Percentiles rank a stretch among this genome's conserved stretches.
Evolutionary conservation across 208 protist species (phyloP).

Genomic region (Borovskyia barvae): DNA sequence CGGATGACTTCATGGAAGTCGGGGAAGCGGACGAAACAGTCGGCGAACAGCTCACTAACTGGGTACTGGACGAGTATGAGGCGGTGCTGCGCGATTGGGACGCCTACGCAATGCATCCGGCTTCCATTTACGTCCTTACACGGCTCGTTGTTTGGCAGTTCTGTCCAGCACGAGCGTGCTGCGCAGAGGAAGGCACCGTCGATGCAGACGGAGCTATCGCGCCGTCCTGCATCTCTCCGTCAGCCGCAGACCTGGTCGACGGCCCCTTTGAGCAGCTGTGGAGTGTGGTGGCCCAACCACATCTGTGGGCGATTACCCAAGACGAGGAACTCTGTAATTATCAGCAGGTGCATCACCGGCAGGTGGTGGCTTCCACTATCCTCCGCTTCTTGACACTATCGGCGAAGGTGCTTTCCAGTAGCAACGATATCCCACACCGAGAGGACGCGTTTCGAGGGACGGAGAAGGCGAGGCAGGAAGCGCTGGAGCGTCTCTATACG

Average conservation of each 20-base stretch:
- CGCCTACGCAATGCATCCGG: slow-evolving; percentile 73
- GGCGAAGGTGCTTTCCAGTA: slow-evolving; percentile 26
- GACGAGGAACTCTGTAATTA: slow-evolving; percentile 75
- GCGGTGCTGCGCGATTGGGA: slow-evolving; percentile 75
- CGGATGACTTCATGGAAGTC: background rate
- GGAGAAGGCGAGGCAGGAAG: slow-evolving; percentile 2
- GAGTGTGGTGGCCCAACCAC: slow-evolving; percentile 65
- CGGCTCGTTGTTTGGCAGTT: slow-evolving; percentile 83
- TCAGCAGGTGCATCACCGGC: slow-evolving; percentile 77
- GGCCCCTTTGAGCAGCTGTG: slow-evolving; percentile 82
- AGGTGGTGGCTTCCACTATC: slow-evolving; percentile 67
- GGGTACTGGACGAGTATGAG: slow-evolving; percentile 64
- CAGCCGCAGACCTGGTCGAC: slow-evolving; percentile 47
- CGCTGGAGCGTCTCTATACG: slow-evolving; percentile 46
- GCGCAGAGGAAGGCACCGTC: background rate
- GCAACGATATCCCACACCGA: background rate
- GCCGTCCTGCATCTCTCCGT: slow-evolving; percentile 18
- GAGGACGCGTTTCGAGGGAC: background rate
- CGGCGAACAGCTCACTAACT: slow-evolving; percentile 54
- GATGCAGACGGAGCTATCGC: background rate
- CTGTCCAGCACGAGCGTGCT: slow-evolving; percentile 22
- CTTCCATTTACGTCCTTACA: slow-evolving; percentile 72
- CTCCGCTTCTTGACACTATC: slow-evolving; percentile 62
- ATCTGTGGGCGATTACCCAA: slow-evolving; percentile 80
- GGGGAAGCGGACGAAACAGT: slow-evolving; percentile 19